Evolutionary conservation across 441 rosid genomes (phyloP).

Genomic region (Syzygium syzygioides): DNA sequence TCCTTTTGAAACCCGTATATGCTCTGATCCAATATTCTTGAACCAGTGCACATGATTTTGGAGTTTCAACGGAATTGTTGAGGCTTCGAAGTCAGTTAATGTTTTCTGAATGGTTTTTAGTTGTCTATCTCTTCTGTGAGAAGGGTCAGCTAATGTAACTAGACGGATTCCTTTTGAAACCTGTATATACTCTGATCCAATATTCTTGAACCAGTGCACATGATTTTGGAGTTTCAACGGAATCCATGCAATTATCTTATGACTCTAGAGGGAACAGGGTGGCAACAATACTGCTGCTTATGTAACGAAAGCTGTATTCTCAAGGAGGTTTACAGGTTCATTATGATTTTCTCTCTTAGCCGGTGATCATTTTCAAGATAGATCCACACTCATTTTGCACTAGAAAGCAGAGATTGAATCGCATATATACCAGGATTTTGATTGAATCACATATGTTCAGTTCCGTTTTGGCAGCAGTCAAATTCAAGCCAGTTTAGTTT

Average conservation of each 20-base stretch:
- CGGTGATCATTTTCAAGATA: background rate
- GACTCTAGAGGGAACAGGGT: conserved; percentile 80
- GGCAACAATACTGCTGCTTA: conserved; percentile 68
- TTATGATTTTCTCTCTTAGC: background rate
- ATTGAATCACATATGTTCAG: background rate
- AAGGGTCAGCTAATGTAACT: background rate
- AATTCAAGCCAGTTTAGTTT: background rate
- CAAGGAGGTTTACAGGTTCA: conserved; percentile 87
- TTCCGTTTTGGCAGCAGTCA: background rate
- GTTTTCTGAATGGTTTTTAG: background rate
- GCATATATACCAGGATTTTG: background rate
- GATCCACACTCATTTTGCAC: background rate
- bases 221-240: conserved; percentile 91
- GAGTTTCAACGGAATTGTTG: no score
- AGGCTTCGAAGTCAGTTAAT: background rate
- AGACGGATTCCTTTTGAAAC: background rate
- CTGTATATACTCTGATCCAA: background rate
- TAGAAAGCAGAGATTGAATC: background rate
- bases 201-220: conserved; percentile 43
- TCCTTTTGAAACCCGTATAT: no score
- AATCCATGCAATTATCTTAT: conserved; percentile 82
- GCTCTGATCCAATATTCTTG: no score
- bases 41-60: no score
- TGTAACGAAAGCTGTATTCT: conserved; percentile 64
- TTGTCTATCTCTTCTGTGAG: background rate